A percentile compares a stretch with the other conserved stretches of the same genome.
phyloP scores from a whole-genome alignment of 225 moss, liverwort and hornwort species.

The Sphagnum contortum region DNA sequence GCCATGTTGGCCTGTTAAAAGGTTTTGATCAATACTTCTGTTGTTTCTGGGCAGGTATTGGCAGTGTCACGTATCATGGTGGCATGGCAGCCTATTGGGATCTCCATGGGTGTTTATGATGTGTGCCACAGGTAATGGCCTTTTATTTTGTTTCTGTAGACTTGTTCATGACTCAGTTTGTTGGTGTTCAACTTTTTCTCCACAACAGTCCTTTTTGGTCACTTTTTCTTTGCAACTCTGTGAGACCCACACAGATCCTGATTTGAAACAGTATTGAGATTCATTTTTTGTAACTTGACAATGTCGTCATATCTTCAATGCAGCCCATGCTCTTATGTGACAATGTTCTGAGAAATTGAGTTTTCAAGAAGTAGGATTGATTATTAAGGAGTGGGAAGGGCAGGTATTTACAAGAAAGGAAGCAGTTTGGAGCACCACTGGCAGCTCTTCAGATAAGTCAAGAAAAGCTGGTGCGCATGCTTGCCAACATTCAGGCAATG shows the following conservation, averaged over 20 bases:
- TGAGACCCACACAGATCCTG: too few relatives aligned
- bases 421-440: conserved; percentile 88
- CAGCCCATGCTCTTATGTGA: background rate
- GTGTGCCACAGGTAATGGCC: conserved; percentile 72
- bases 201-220: too few relatives aligned
- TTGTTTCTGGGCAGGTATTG: conserved; percentile 44
- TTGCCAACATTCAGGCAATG: conserved; percentile 94
- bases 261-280: too few relatives aligned
- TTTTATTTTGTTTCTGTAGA: background rate
- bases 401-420: conserved; percentile 82
- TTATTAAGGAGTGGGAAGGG: background rate
- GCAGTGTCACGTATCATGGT: conserved; percentile 90
- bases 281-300: too few relatives aligned
- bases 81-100: conserved; percentile 97
- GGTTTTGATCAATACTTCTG: too few relatives aligned
- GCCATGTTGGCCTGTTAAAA: too few relatives aligned
- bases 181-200: background rate
- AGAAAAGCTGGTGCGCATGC: conserved; percentile 93
- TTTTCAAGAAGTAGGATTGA: background rate
- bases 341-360: background rate
- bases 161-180: background rate
- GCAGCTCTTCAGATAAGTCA: conserved; percentile 89
- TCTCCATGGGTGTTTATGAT: conserved; percentile 93
- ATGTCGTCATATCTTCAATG: background rate
- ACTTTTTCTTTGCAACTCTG: too few relatives aligned